Base-by-base conservation (phyloP, 169 alveolate species). In the Neospora caninum region DNA sequence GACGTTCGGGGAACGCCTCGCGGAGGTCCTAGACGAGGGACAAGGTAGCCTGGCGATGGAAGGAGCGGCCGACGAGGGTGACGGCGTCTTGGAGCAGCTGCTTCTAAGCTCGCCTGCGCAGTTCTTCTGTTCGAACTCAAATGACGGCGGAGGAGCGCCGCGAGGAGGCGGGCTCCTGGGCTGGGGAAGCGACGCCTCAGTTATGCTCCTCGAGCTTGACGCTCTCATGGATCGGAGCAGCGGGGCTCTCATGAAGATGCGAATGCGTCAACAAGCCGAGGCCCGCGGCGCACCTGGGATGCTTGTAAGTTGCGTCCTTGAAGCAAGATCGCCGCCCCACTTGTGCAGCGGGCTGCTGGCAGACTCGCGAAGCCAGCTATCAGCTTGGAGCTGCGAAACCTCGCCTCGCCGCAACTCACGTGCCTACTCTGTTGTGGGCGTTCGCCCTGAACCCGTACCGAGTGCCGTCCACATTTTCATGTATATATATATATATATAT, bases 121-220 rank as follows among this genome's bases (percentile, higher is more conserved):
- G 86, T 78, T 78, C 45, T 78, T 78, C 27, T 20, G 43, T 25
- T 38, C 39, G 39, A 78, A 78, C 86, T 2, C 0, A 20, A 78
- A 13, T n/a, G 49, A 4, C 39, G 42, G 42, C 4, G 49, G 45
- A 38, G 49, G 86, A 2, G 86, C 86, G 45, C 38, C 38, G 13
- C 86, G 86, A 7, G 39, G 45, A 10, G 86, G 86, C 49, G 86
- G 86, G 10, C 45, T 16, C 27, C 86, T 22, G 13, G 86, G 86
- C 49, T 78, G 86, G 86, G 42, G 86, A 16, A 78, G 86, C 45
- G 86, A 78, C 86, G 86, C 86, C 49, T n/a, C 86, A 20, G 86
- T 78, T 29, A 38, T 78, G 39, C 45, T 78, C n/a, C 86, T 78
- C n/a, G 86, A 78, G 27, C 86, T 78, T n/a, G 86, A 78, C 45